phyloP scores from a whole-genome alignment of 2,329 filamentous ascomycete species.

The Passalora sequoiae region DNA sequence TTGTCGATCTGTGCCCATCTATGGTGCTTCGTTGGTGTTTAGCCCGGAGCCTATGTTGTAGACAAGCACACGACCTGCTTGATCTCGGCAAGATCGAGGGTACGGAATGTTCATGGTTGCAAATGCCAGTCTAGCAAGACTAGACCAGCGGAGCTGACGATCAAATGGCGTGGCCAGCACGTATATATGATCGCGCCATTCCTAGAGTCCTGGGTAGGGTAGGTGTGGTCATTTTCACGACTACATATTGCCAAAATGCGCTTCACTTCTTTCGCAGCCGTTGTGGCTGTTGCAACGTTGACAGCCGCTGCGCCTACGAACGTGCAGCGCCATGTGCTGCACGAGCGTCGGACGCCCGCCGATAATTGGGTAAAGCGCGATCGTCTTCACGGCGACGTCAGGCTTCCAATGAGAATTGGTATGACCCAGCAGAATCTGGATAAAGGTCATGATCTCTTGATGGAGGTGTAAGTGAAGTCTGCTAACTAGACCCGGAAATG shows the following conservation, averaged over 20 bases:
- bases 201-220: not conserved
- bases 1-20: conserved; percentile 16
- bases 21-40: conserved; percentile 15
- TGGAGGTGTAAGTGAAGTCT: conserved; percentile 14
- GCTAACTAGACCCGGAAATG: too few relatives aligned
- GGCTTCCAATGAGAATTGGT: conserved; percentile 28
- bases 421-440: conserved; percentile 19
- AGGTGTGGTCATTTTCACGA: conserved; percentile 10
- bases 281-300: conserved; percentile 12
- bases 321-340: conserved; percentile 36
- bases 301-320: conserved; percentile 18
- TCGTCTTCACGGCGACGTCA: conserved; percentile 26
- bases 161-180: not conserved
- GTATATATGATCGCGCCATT: not conserved
- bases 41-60: not conserved
- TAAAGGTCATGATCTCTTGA: conserved; percentile 18
- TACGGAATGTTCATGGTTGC: conserved; percentile 1
- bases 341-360: conserved; percentile 38
- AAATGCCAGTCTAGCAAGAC: not conserved
- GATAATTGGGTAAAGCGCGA: conserved; percentile 39
- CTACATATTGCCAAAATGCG: conserved; percentile 13
- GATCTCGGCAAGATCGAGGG: conserved; percentile 15
- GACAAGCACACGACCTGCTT: conserved; percentile 17
- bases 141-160: not conserved
- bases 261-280: conserved; percentile 16